Evolutionary conservation across 1,139 yeast species (phyloP), one percentile per base, ranked within the genome.

Genomic region (Kurtzmaniella quercitrusa): DNA sequence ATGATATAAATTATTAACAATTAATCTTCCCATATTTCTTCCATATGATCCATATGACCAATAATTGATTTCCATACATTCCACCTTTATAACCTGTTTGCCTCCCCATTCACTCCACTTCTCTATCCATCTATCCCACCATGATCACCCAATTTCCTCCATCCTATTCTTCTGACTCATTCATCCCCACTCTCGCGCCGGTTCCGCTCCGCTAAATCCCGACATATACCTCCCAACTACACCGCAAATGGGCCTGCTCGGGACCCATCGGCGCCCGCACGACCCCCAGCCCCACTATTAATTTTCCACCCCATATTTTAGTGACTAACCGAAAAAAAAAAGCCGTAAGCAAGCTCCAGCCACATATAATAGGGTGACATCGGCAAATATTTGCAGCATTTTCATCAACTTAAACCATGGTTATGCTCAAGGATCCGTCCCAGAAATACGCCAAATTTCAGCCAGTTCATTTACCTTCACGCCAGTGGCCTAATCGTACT

Each of bases 401-500:
- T n/a, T 27, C 4, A 11, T 10, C 31, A 27, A 11, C 31, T 27
- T 10, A 11, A 23, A 27, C 10, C 31, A 58, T 58, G 62, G 58
- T 58, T 42, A 71, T 73, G 77, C 64, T 73, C 49, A 73, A 73
- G 55, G 93, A 89, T 58, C 97, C 97, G 7, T 80, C 89, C 21
- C 60, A 63, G 19, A 93, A 93, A 60, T 93, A 93, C 65, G 76
- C 70, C 55, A 73, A 84, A 41, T 88, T 85, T 58, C 77, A 81
- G 45, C 79, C 84, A 3, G 70, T 91, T 40, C 63, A 81, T 40
- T 72, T 91, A 50, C 82, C 88, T 21, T 77, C 85, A 56, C 80
- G 98, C 54, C 79, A 82, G 51, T 93, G 98, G 98, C 98, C 98
- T 10, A 68, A 77, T 48, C 81, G 79, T 44, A 68, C 81, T 34